Base-by-base conservation (phyloP, 345 rosid genomes). In the Eucalyptus tenuipes region DNA sequence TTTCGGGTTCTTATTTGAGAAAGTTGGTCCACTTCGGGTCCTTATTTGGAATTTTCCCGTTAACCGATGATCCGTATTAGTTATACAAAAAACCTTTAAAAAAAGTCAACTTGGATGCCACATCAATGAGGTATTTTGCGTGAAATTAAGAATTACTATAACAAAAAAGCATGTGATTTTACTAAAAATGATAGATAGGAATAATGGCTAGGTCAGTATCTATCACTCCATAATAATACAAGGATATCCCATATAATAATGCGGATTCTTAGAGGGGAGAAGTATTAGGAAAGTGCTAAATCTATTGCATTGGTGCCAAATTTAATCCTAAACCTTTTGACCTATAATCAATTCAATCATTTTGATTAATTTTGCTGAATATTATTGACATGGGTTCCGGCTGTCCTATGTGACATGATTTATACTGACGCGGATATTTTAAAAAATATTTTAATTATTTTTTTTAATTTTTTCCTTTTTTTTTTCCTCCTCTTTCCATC, bases 351-450 rank as follows among this genome's bases (percentile, higher is more conserved):
- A 52, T 18, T 52, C 24, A 52, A 52, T 52, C 55, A 52, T 52
- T 18, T 0, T 52, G 10, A 52, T 0, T 0, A 52, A 7, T 52
- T 18, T 52, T 52, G 24, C 0, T 52, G 24, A 52, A 52, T 52
- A 52, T 52, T 52, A 4, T 0, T 52, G 2, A 52, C 24, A 52
- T 52, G 0, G 24, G 0, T 52, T 52, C 0, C 24, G 1, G 24
- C 55, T 0, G 0, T 52, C 4, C 55, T 52, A 52, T 52, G 24
- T 52, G 55, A 52, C 24, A 50, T 50, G 2, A 52, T 3, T 52
- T 1, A 3, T 50, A 50, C 1, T 50, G 0, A 52, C 0, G 4
- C 3, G 24, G 55, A 18, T 1, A 52, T 52, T 52, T 52, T 7
- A 52, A 52, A 52, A 50, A 18, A 52, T 18, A 52, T 7, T 18